Conservation (phyloP, 495 filamentous ascomycete species). For the Trichocladium uniseriatum region DNA sequence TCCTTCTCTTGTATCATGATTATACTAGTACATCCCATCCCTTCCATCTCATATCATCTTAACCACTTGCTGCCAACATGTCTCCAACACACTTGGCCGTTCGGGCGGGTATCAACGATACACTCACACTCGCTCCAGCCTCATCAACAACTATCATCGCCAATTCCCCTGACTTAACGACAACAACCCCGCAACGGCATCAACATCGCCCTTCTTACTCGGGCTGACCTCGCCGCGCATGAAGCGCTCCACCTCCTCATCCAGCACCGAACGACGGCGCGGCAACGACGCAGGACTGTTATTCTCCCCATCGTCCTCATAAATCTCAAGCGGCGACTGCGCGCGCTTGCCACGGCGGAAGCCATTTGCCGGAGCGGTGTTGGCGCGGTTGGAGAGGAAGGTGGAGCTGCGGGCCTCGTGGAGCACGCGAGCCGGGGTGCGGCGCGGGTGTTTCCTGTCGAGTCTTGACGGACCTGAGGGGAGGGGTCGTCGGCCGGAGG, state of each 20-base stretch:
- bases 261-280: not conserved
- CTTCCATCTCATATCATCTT: too few species aligned
- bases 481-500: conserved; percentile 13
- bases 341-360: not conserved
- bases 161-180: conserved; percentile 56
- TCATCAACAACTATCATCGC: too few species aligned
- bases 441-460: conserved; percentile 27
- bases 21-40: too few species aligned
- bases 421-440: conserved; percentile 13
- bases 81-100: too few species aligned
- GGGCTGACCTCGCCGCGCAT: conserved; percentile 53
- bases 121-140: too few species aligned
- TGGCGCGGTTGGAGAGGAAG: conserved; percentile 23
- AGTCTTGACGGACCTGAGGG: conserved; percentile 8
- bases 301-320: conserved; percentile 17
- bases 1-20: too few species aligned
- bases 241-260: conserved; percentile 56
- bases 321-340: conserved; percentile 27
- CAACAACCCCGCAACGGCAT: conserved; percentile 69
- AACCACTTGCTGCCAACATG: too few species aligned
- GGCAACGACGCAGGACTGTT: not conserved
- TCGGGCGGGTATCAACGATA: too few species aligned
- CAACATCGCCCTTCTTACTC: conserved; percentile 57
- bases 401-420: conserved; percentile 19
- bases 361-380: conserved; percentile 23